Base-by-base conservation (phyloP, 495 filamentous ascomycete genomes). In the Darksidea phi region DNA sequence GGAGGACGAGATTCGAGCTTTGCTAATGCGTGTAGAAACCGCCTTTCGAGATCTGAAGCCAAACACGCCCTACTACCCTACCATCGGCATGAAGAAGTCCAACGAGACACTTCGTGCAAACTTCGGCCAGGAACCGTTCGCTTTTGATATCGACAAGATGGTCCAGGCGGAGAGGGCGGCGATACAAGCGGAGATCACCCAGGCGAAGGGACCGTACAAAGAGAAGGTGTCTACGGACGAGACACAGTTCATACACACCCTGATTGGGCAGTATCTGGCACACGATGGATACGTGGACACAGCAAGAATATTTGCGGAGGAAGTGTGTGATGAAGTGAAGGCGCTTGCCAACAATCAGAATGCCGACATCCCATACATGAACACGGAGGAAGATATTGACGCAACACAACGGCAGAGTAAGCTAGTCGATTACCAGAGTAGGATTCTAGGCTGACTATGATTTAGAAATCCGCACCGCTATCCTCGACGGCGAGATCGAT, bases 251-350 rank as follows among this genome's bases (percentile, higher is more conserved):
- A 82, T 96, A 38, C 94, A 97, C 71, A 82, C 87, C 63, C 73
- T 93, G 59, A 86, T 95, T 17, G 81, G 90, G 11, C 92, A 97
- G 73, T 96, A 92, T 66, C 79, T 99, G 6, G 88, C 90, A 37
- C 94, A 97, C 68, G 95, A 97, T 71, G 95, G 94, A 55, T 97
- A 96, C 64, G 86, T 97, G n/a, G 93, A 96, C 58, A 95, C 94
- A 6, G 91, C 92, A 15, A 83, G 85, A 61, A 90, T 88, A 0
- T 97, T 99, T 74, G 85, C 88, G 6, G 81, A 87, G 69, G 95
- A 97, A 70, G 85, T 95, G 5, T 84, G 84, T 36, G 77, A 78
- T 17, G 91, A 59, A 32, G 41, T 85, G 58, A 74, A 75, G 58
- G 82, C 86, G 7, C 73, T 95, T 26, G 79, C 80, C 52, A 76